These are phyloP conservation scores for Metschnikowia chrysomelidarum DNA, from an alignment of 805 yeast genomes.

Conservation along the genomic window DNA sequence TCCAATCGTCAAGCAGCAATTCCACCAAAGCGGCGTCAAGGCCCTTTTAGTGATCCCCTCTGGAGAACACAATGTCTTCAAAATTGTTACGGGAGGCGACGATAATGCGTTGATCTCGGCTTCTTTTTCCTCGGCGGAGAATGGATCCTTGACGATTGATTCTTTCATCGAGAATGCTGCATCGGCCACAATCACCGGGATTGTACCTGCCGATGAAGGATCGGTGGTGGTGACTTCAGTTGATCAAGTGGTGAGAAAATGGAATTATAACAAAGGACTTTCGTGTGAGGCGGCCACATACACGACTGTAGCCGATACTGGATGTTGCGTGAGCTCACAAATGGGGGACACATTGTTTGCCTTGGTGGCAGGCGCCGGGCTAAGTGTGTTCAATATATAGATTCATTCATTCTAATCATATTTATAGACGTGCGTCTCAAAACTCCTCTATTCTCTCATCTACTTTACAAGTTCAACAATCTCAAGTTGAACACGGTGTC, in stretches of 20 bases:
- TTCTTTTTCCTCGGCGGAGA: slow-evolving; percentile 11
- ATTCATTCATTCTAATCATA: no score
- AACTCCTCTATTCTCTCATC: not conserved
- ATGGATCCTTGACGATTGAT: slow-evolving; percentile 21
- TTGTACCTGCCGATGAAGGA: slow-evolving; percentile 33
- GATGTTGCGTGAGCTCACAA: slow-evolving; percentile 52
- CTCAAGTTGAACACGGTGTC: slow-evolving; percentile 78
- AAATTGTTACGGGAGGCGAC: slow-evolving; percentile 82
- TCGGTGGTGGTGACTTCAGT: slow-evolving; percentile 64
- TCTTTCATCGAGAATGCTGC: slow-evolving; percentile 60
- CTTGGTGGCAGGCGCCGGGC: slow-evolving; percentile 79
- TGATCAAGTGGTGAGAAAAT: slow-evolving; percentile 72
- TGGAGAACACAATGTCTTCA: slow-evolving; percentile 16
- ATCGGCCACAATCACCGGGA: slow-evolving; percentile 79
- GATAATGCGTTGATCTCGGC: slow-evolving; percentile 64
- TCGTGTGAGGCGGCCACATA: slow-evolving; percentile 42
- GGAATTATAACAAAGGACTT: slow-evolving; percentile 45
- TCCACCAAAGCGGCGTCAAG: slow-evolving; percentile 88
- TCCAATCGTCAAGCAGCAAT: slow-evolving; percentile 41
- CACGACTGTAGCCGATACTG: slow-evolving; percentile 91
- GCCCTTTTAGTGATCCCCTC: slow-evolving; percentile 43
- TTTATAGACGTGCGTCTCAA: not conserved
- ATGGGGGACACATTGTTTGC: slow-evolving; percentile 30
- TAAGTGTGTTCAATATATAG: slow-evolving; percentile 48
- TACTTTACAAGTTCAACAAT: slow-evolving; percentile 59